These are phyloP conservation scores for Kwoniella shivajii DNA, from an alignment of 1,284 basidiomycete genomes.

Conservation along the genomic window DNA sequence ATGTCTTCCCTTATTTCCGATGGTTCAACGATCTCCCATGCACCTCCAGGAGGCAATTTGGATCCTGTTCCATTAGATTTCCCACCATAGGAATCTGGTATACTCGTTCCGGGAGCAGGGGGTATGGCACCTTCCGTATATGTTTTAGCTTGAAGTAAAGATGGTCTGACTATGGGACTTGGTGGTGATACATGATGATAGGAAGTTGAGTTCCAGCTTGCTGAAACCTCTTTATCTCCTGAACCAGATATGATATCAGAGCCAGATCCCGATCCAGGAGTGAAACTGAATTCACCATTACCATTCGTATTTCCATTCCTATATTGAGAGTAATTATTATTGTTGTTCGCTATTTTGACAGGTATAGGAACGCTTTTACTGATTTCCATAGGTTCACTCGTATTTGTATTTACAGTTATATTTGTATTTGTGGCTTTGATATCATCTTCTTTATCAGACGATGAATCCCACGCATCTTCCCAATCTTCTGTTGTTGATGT, in stretches of 20 bases:
- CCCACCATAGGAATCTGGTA: neutral
- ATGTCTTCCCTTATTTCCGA: constrained; percentile 30
- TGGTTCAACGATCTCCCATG: constrained; percentile 52
- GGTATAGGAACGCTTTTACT: constrained; percentile 11
- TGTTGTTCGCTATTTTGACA: neutral
- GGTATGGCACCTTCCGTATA: constrained; percentile 33
- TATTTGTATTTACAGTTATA: constrained; percentile 4
- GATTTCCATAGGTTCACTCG: neutral
- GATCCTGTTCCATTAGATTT: constrained; percentile 7
- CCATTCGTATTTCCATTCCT: neutral
- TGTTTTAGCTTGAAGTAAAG: constrained; percentile 28
- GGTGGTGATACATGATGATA: constrained; percentile 35
- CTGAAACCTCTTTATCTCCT: constrained; percentile 13
- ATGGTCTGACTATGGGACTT: constrained; percentile 19
- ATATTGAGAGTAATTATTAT: neutral
- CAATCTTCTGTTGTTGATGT: constrained; percentile 62
- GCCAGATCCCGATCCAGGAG: neutral
- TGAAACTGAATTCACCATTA: neutral
- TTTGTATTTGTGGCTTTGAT: constrained; percentile 9
- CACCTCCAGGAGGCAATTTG: constrained; percentile 46
- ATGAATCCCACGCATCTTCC: constrained; percentile 87
- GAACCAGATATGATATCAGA: constrained; percentile 17
- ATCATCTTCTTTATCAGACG: constrained; percentile 71
- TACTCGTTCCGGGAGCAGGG: constrained; percentile 34
- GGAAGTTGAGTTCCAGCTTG: constrained; percentile 39